phyloP scores from a whole-genome alignment of 148 eudicot species.

The Fagopyrum tataricum region DNA sequence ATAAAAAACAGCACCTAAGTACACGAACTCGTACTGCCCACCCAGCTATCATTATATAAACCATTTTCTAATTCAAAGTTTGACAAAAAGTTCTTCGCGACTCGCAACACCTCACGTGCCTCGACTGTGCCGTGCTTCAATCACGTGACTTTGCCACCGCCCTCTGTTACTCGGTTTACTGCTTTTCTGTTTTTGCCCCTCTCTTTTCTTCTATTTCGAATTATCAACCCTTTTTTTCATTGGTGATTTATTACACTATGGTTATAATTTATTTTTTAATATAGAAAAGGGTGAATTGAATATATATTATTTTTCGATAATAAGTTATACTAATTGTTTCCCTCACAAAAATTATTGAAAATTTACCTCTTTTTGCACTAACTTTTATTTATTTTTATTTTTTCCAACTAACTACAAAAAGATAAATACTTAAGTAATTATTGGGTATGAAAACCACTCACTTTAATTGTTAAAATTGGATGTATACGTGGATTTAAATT shows the following conservation, averaged over 20 bases:
- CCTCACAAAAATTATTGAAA: too few relatives aligned
- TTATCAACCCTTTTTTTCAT: not conserved
- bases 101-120: conserved; percentile 12
- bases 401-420: too few relatives aligned
- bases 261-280: too few relatives aligned
- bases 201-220: not conserved
- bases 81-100: conserved; percentile 13
- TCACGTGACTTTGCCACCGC: conserved; percentile 13
- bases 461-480: too few relatives aligned
- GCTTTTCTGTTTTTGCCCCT: not conserved
- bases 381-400: too few relatives aligned
- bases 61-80: conserved; percentile 6
- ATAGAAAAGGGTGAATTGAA: too few relatives aligned
- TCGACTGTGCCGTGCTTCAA: conserved; percentile 9
- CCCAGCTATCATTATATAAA: not conserved
- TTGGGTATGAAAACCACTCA: too few relatives aligned
- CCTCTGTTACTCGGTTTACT: conserved; percentile 5
- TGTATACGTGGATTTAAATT: too few relatives aligned
- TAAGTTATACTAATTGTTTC: too few relatives aligned
- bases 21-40: conserved; percentile 7
- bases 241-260: not conserved
- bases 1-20: conserved; percentile 3
- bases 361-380: too few relatives aligned
- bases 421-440: too few relatives aligned
- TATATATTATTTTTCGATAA: too few relatives aligned